Evolutionary conservation across 2,329 filamentous ascomycete species (phyloP), one percentile per base, ranked within the genome.

Genomic region (Fusarium mundagurra): DNA sequence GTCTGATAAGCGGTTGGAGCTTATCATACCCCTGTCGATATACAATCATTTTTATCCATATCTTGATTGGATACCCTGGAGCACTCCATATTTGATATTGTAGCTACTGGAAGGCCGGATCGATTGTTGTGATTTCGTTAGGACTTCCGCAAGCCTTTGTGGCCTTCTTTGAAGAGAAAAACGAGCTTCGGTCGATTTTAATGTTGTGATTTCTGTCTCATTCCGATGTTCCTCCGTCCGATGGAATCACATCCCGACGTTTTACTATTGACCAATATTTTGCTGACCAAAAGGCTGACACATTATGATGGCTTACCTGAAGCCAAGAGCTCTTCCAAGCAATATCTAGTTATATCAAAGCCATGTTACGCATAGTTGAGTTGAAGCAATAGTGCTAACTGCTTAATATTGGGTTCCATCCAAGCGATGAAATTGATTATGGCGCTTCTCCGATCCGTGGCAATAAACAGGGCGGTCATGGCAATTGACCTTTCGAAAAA

Each of bases 221-320:
- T 24, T 53, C 17, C 9, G 1, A 16, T 2, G 5, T 17, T 53
- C 9, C 6, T 24, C 6, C 3, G 1, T 17, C 1, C 7, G 20
- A 17, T 31, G 7, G 9, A 17, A 17, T 17, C 7, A 6, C 7
- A 31, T 22, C 9, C 3, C 2, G 4, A 17, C 9, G 16, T 36
- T 8, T 18, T 18, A 17, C 34, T 12, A 12, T 11, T 3, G 4
- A 8, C 9, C 13, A 4, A 17, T 5, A 13, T 1, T 29, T 29
- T 5, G 6, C 1, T 11, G 2, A 3, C 3, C 1, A 5, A n/a
- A 9, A 6, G 22, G 22, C 2, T 3, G n/a, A n/a, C n/a, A n/a
- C n/a, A n/a, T n/a, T n/a, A 10, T 27, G 1, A 34, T 8, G 3
- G 11, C 8, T 27, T 5, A 8, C 31, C 12, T 8, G 1, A 20